Percentiles rank a stretch among this genome's conserved stretches.
These are phyloP conservation scores for Trichoderma atroviride DNA, from an alignment of 2,329 filamentous ascomycete species.

Conservation along the genomic window DNA sequence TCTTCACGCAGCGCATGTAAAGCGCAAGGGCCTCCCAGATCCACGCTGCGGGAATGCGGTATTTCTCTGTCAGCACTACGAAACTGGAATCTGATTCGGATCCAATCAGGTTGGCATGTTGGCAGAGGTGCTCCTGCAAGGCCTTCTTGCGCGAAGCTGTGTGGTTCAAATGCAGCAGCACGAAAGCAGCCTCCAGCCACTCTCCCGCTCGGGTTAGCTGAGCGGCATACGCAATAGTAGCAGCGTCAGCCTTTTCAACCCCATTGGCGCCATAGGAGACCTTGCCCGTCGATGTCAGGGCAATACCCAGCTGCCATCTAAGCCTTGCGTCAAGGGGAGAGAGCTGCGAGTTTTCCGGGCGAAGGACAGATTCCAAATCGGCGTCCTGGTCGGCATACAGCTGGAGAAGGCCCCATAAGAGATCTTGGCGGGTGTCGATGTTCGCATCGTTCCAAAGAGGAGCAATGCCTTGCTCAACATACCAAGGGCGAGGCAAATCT, in stretches of 20 bases:
- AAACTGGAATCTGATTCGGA: conserved; percentile 60
- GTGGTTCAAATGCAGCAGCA: conserved; percentile 74
- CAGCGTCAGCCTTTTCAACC: conserved; percentile 64
- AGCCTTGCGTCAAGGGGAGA: conserved; percentile 75
- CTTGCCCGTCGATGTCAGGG: conserved; percentile 56
- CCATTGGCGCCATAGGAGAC: conserved; percentile 57
- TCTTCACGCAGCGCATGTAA: conserved; percentile 72
- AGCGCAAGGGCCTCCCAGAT: conserved; percentile 86
- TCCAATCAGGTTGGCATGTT: conserved; percentile 69
- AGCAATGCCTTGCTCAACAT: conserved; percentile 61
- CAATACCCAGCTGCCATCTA: conserved; percentile 81
- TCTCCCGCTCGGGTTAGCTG: conserved; percentile 65
- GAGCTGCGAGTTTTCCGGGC: conserved; percentile 75
- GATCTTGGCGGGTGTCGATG: conserved; percentile 66
- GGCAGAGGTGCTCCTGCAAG: conserved; percentile 73
- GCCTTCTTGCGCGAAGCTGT: conserved; percentile 63
- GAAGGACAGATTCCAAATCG: conserved; percentile 69
- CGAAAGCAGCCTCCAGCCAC: conserved; percentile 73
- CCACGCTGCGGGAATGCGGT: conserved; percentile 75
- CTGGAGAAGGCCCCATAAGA: conserved; percentile 85
- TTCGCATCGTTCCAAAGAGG: conserved; percentile 64
- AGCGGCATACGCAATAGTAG: conserved; percentile 66
- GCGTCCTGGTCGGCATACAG: conserved; percentile 67
- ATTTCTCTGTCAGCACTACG: conserved; percentile 61
- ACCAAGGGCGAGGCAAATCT: conserved; percentile 72